Evolutionary conservation across 257 asterid genomes (phyloP).

Genomic region (Oldenlandia corymbosa): DNA sequence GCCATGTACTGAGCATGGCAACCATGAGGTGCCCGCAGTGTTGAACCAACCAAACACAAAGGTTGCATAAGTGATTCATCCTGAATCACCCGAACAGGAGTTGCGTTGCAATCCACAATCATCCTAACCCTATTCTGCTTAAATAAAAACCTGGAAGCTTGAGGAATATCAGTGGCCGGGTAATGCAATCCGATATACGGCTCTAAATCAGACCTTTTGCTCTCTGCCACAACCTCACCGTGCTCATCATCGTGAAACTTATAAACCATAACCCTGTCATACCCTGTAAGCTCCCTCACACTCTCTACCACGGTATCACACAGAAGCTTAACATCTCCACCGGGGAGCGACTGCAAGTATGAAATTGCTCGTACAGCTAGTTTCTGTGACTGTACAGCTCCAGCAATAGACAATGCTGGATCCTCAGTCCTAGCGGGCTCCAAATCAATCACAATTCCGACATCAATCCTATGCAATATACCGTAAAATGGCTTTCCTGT

Average conservation of each 20-base stretch:
- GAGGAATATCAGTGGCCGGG: constrained; percentile 63
- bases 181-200: constrained; percentile 60
- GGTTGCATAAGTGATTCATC: constrained; percentile 60
- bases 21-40: constrained; percentile 59
- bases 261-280: constrained; percentile 80
- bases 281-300: constrained; percentile 70
- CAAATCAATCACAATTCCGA: constrained; percentile 74
- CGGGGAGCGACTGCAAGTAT: constrained; percentile 71
- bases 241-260: constrained; percentile 85
- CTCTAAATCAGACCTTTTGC: constrained; percentile 52
- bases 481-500: constrained; percentile 77
- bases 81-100: constrained; percentile 42
- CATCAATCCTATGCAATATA: constrained; percentile 77
- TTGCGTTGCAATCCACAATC: constrained; percentile 54
- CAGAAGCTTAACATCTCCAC: constrained; percentile 69
- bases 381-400: constrained; percentile 85
- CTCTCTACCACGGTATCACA: constrained; percentile 68
- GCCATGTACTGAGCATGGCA: constrained; percentile 68
- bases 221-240: constrained; percentile 63
- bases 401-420: constrained; percentile 71
- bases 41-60: constrained; percentile 55
- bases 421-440: constrained; percentile 81
- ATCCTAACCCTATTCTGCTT: constrained; percentile 62
- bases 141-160: constrained; percentile 59
- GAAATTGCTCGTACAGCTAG: constrained; percentile 81